These are phyloP conservation scores for Colletotrichum scovillei DNA, from an alignment of 2,329 filamentous ascomycete species.

Conservation along the genomic window DNA sequence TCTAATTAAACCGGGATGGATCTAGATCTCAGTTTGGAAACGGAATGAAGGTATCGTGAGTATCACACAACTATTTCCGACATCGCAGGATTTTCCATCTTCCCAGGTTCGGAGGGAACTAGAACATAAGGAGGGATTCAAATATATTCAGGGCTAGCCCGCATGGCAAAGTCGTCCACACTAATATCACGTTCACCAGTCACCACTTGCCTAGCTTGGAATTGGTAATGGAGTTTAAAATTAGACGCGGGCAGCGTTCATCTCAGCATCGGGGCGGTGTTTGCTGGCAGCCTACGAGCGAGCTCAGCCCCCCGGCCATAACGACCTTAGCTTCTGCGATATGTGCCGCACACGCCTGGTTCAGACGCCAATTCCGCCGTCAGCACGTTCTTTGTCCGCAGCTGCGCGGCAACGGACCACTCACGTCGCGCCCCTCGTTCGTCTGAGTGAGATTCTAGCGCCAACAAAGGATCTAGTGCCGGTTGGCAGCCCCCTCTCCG, in stretches of 20 bases:
- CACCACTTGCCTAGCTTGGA: background rate
- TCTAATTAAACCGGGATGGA: background rate
- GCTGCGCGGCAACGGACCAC: constrained; percentile 21
- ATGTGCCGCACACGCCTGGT: background rate
- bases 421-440: background rate
- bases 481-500: background rate
- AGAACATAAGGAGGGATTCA: background rate
- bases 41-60: background rate
- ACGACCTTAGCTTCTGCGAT: background rate
- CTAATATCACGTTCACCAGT: background rate
- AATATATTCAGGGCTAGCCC: background rate
- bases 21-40: background rate
- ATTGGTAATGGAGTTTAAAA: constrained; percentile 1
- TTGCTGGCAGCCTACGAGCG: background rate
- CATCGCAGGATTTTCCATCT: background rate
- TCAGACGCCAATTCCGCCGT: constrained; percentile 5
- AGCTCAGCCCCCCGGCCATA: background rate
- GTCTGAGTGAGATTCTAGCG: constrained; percentile 9
- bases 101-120: too few relatives aligned
- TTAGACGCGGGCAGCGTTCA: background rate
- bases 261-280: background rate
- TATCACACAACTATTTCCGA: background rate
- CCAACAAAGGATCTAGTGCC: background rate
- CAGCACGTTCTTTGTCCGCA: background rate
- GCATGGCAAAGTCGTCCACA: background rate